Conservation (phyloP, 2,329 filamentous ascomycete species). For the Talaromyces sp. region DNA sequence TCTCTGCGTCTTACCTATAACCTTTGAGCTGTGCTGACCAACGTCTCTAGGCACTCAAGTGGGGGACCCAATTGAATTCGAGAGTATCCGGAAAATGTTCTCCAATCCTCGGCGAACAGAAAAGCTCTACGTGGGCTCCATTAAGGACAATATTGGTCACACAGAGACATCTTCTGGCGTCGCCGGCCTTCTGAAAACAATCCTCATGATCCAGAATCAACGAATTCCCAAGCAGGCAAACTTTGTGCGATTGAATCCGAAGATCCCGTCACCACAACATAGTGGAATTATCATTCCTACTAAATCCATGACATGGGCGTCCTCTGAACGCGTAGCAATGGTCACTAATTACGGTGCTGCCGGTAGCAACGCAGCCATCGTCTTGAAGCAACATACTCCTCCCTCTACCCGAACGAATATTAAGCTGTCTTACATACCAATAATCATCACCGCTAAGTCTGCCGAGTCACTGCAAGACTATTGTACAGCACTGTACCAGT, state of each 20-base stretch:
- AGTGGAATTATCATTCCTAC: constrained; percentile 18
- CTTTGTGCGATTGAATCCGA: constrained; percentile 27
- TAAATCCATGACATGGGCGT: constrained; percentile 22
- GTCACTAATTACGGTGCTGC: constrained; percentile 1
- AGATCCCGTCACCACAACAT: constrained; percentile 16
- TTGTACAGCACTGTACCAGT: background rate
- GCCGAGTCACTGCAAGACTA: background rate
- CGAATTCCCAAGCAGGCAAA: constrained; percentile 27
- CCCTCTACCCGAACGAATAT: background rate
- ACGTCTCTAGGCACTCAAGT: constrained; percentile 31
- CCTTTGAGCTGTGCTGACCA: constrained; percentile 23
- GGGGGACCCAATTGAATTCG: constrained; percentile 25
- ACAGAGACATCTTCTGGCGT: constrained; percentile 29
- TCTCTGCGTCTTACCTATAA: no score
- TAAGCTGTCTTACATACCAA: background rate
- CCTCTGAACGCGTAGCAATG: background rate
- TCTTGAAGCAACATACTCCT: background rate
- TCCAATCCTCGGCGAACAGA: constrained; percentile 6
- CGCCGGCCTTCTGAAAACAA: constrained; percentile 25
- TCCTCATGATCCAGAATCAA: constrained; percentile 37
- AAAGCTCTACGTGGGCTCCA: constrained; percentile 26
- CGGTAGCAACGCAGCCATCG: background rate
- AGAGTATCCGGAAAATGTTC: constrained; percentile 13
- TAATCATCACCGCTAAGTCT: background rate
- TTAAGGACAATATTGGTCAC: constrained; percentile 36